Evolutionary conservation across 768 basidiomycete species (phyloP).

Genomic region (Suillus brevipes): DNA sequence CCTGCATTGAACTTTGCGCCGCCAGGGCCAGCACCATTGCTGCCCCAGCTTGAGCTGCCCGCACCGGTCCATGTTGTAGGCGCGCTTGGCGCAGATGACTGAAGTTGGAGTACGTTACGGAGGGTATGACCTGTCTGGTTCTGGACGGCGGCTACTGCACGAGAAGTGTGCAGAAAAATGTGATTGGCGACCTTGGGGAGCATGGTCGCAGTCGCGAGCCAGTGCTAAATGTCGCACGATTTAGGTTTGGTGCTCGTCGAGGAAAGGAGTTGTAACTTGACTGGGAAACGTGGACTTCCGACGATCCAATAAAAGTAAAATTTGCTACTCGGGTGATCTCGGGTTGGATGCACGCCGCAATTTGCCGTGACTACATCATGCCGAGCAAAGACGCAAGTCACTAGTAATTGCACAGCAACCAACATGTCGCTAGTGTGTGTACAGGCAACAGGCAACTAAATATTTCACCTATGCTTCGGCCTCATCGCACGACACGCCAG

Average conservation of each 20-base stretch:
- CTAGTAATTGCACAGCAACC: not conserved
- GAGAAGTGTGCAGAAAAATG: constrained; percentile 71
- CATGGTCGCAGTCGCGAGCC: constrained; percentile 44
- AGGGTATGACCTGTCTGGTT: constrained; percentile 66
- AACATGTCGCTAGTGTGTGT: not conserved
- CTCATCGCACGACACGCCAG: constrained; percentile 34
- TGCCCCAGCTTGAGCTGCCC: constrained; percentile 51
- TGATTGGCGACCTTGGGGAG: constrained; percentile 83
- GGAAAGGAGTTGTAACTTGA: not conserved
- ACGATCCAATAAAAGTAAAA: constrained; percentile 19
- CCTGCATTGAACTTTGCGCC: constrained; percentile 73
- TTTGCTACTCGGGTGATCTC: constrained; percentile 20
- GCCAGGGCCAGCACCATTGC: constrained; percentile 65
- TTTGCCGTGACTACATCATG: constrained; percentile 1
- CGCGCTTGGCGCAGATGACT: constrained; percentile 49
- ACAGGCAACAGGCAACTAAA: not conserved
- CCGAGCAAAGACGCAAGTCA: constrained; percentile 19
- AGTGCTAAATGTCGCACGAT: constrained; percentile 5
- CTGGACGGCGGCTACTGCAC: constrained; percentile 75
- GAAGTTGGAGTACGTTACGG: constrained; percentile 75
- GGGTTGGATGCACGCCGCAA: constrained; percentile 10
- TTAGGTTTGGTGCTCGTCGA: constrained; percentile 5
- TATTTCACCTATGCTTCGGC: constrained; percentile 6
- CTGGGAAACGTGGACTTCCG: not conserved
- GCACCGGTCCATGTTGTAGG: constrained; percentile 40